These are phyloP conservation scores for Kwoniella dendrophila DNA, from an alignment of 768 basidiomycete genomes.

Conservation along the genomic window DNA sequence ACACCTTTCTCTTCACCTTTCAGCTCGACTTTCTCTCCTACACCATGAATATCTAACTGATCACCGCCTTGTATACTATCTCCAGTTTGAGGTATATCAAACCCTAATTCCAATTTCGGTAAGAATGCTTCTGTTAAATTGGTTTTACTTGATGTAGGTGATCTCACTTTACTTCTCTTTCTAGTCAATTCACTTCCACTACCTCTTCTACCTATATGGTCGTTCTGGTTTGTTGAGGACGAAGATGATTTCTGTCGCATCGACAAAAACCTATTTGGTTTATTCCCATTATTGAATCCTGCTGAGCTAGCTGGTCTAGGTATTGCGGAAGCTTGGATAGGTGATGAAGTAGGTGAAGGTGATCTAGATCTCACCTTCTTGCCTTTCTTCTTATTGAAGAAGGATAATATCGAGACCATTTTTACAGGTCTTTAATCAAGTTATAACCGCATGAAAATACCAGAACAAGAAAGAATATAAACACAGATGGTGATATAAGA, in stretches of 20 bases:
- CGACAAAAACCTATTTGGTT: background rate
- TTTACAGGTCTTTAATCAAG: background rate
- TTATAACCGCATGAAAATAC: no score
- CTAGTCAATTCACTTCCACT: constrained; percentile 6
- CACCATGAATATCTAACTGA: constrained; percentile 19
- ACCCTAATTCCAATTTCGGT: constrained; percentile 24
- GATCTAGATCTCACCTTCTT: constrained; percentile 8
- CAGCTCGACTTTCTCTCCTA: constrained; percentile 23
- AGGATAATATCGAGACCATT: constrained; percentile 34
- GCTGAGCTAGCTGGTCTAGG: constrained; percentile 2
- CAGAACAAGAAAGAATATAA: no score
- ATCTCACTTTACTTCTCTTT: constrained; percentile 10
- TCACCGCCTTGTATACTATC: background rate
- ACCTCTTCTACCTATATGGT: constrained; percentile 11
- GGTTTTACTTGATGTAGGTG: background rate
- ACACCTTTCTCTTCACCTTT: constrained; percentile 21
- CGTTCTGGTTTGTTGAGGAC: background rate
- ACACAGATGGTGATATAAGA: no score
- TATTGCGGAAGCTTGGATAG: background rate
- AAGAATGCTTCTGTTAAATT: background rate
- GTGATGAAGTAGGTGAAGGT: background rate
- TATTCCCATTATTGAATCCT: constrained; percentile 1
- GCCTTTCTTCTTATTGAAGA: constrained; percentile 35
- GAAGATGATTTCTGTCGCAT: no score
- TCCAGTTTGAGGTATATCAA: constrained; percentile 1